These are phyloP conservation scores for Lodderomyces theae DNA, from an alignment of 1,139 yeast species.

Conservation along the genomic window DNA sequence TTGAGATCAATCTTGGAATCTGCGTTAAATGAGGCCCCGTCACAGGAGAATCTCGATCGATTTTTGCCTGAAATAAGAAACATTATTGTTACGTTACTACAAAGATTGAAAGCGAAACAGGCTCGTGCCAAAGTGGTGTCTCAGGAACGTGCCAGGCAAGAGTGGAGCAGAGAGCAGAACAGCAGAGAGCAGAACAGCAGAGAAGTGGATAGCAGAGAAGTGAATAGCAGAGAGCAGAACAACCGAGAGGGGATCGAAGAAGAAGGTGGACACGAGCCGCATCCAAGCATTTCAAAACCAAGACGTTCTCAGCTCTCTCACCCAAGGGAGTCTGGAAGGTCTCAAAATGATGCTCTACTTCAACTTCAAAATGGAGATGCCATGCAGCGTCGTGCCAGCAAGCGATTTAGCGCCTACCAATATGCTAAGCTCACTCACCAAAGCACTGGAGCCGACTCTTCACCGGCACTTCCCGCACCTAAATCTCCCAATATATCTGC, in stretches of 20 bases:
- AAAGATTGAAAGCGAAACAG: constrained; percentile 80
- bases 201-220: neutral
- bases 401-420: constrained; percentile 90
- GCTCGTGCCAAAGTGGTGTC: constrained; percentile 43
- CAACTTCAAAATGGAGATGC: constrained; percentile 80
- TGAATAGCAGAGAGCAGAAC: no score
- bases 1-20: constrained; percentile 73
- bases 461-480: constrained; percentile 2
- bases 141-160: constrained; percentile 19
- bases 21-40: constrained; percentile 82
- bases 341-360: constrained; percentile 53
- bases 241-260: no score
- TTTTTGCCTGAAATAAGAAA: constrained; percentile 85
- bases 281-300: no score
- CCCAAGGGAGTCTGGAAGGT: neutral
- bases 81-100: constrained; percentile 77
- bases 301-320: neutral
- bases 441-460: constrained; percentile 5
- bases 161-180: neutral
- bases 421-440: constrained; percentile 74
- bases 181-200: neutral
- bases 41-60: constrained; percentile 76
- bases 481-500: neutral
- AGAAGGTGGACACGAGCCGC: no score
- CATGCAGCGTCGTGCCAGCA: constrained; percentile 85